These are phyloP conservation scores for Trametes polyzona DNA, from an alignment of 1,284 basidiomycete genomes.

Conservation along the genomic window DNA sequence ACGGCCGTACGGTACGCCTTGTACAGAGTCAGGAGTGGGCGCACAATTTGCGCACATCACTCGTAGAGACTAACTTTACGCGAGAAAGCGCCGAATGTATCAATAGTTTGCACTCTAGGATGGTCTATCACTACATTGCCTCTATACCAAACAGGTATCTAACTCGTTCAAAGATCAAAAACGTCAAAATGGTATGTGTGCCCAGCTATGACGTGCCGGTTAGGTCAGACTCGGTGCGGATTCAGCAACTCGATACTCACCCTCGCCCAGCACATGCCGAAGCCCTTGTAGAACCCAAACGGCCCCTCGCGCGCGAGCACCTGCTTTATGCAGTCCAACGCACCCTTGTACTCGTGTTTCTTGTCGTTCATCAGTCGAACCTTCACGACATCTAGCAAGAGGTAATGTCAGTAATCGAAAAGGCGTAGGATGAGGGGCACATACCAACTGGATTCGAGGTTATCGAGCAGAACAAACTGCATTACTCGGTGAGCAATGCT, in stretches of 20 bases:
- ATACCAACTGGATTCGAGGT: conserved; percentile 44
- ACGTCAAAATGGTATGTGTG: conserved; percentile 42
- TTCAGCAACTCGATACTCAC: conserved; percentile 26
- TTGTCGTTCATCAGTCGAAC: conserved; percentile 48
- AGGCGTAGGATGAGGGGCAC: conserved; percentile 10
- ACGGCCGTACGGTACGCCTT: no score
- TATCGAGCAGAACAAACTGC: conserved; percentile 42
- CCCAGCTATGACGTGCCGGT: conserved; percentile 33
- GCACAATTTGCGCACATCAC: no score
- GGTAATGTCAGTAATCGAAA: no score
- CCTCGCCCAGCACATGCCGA: conserved; percentile 45
- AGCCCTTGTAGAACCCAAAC: conserved; percentile 44
- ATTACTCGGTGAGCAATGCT: not conserved
- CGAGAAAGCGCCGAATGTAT: no score
- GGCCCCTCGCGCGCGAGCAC: conserved; percentile 40
- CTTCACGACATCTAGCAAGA: conserved; percentile 46
- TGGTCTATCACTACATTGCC: conserved; percentile 33
- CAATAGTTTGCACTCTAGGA: not conserved
- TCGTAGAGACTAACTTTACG: no score
- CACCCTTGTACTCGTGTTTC: conserved; percentile 35
- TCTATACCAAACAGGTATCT: conserved; percentile 39
- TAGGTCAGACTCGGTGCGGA: not conserved
- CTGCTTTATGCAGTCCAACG: conserved; percentile 37
- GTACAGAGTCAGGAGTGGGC: no score
- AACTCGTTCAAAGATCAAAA: conserved; percentile 41